Evolutionary conservation across 805 yeast genomes (phyloP).

Genomic region (Metschnikowia continentalis): DNA sequence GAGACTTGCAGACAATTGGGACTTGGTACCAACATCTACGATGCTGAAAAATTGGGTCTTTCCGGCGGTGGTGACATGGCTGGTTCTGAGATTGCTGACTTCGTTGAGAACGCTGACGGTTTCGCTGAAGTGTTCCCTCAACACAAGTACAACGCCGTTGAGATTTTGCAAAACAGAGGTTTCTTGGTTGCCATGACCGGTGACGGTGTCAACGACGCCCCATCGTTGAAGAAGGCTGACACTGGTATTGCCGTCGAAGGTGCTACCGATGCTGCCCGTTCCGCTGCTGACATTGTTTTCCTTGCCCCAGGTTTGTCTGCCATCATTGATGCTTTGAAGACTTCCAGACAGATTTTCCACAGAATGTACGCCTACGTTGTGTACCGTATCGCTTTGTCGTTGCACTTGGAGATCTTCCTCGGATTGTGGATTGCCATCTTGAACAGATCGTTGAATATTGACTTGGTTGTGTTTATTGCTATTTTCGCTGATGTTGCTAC

Average conservation of each 20-base stretch:
- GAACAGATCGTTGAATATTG: conserved; percentile 80
- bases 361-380: conserved; percentile 98
- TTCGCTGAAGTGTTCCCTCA: conserved; percentile 98
- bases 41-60: conserved; percentile 94
- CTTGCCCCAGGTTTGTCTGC: conserved; percentile 93
- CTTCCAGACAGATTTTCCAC: conserved; percentile 95
- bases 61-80: conserved; percentile 92
- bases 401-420: conserved; percentile 90
- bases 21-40: conserved; percentile 92
- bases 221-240: conserved; percentile 86
- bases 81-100: conserved; percentile 96
- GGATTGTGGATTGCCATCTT: conserved; percentile 96
- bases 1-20: conserved; percentile 98
- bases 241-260: conserved; percentile 97
- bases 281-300: conserved; percentile 94
- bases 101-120: conserved; percentile 96
- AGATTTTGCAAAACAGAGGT: conserved; percentile 92
- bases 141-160: conserved; percentile 94
- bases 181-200: conserved; percentile 99
- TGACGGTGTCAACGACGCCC: conserved; percentile 99
- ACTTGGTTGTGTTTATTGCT: conserved; percentile 93
- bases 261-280: conserved; percentile 95
- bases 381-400: conserved; percentile 94
- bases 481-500: conserved; percentile 97
- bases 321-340: conserved; percentile 86